A percentile compares a stretch with the other conserved stretches of the same genome.
Conservation (phyloP, 306 rosid genomes). For the Morella rubra region DNA sequence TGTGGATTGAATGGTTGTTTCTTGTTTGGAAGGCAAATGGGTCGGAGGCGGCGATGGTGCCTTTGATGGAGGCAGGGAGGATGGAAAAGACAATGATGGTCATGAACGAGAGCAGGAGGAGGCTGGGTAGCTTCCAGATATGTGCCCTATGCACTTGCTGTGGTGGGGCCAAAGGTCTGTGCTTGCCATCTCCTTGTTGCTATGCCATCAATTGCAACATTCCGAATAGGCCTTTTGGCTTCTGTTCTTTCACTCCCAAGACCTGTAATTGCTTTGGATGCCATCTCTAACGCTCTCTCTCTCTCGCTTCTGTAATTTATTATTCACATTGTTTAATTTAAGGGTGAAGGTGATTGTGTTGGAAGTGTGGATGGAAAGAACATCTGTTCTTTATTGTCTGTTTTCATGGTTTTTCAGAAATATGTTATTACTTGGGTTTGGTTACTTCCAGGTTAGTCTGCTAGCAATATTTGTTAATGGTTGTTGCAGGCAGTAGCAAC, state of each 20-base stretch:
- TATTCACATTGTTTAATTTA: constrained; percentile 40
- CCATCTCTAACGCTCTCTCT: constrained; percentile 50
- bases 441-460: constrained; percentile 34
- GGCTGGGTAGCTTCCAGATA: constrained; percentile 79
- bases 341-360: constrained; percentile 44
- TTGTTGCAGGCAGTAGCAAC: constrained; percentile 28
- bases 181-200: constrained; percentile 99
- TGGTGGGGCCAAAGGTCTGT: constrained; percentile 87
- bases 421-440: constrained; percentile 20
- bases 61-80: constrained; percentile 61
- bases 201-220: constrained; percentile 98
- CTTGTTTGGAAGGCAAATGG: constrained; percentile 63
- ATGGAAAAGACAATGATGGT: constrained; percentile 54
- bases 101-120: constrained; percentile 86
- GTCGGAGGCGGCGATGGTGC: constrained; percentile 58
- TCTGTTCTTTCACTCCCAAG: constrained; percentile 97
- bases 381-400: constrained; percentile 60
- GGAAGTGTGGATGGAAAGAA: constrained; percentile 72
- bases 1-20: constrained; percentile 33
- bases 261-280: constrained; percentile 99
- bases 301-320: constrained; percentile 27
- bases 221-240: constrained; percentile 94
- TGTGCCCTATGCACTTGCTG: constrained; percentile 98
- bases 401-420: constrained; percentile 22
- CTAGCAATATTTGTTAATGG: constrained; percentile 40